Conservation (phyloP, 495 filamentous ascomycete genomes). For the Aspergillus affinis region DNA sequence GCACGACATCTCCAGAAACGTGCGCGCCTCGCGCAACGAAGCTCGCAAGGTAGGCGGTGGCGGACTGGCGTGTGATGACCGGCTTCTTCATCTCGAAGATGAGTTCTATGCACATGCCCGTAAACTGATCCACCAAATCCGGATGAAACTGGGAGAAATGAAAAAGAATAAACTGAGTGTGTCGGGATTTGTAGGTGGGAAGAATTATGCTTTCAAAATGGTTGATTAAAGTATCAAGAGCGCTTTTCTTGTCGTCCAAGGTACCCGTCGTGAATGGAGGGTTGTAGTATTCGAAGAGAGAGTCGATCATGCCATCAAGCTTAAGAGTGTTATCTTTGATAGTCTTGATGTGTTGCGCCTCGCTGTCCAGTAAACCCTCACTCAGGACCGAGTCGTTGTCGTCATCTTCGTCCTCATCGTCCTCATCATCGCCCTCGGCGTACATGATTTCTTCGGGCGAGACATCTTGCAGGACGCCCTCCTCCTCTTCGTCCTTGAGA, state of each 20-base stretch:
- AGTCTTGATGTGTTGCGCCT: conserved; percentile 51
- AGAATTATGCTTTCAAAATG: conserved; percentile 85
- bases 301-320: conserved; percentile 88
- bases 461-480: conserved; percentile 43
- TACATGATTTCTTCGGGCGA: conserved; percentile 33
- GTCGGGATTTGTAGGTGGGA: conserved; percentile 81
- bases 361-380: conserved; percentile 47
- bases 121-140: conserved; percentile 73
- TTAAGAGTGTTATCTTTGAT: conserved; percentile 83
- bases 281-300: conserved; percentile 81
- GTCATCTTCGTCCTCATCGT: conserved; percentile 62
- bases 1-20: conserved; percentile 70
- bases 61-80: conserved; percentile 70
- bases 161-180: conserved; percentile 89
- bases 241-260: conserved; percentile 44
- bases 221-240: conserved; percentile 70
- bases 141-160: conserved; percentile 82
- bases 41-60: conserved; percentile 89
- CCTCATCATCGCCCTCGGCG: conserved; percentile 54
- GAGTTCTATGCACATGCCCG: conserved; percentile 71
- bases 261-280: conserved; percentile 59
- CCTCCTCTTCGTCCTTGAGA: conserved; percentile 68
- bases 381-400: conserved; percentile 51
- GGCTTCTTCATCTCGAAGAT: conserved; percentile 62
- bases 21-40: conserved; percentile 87